Base-by-base conservation (phyloP, 352 stramenopile species). In the Blastocystis sp. region DNA sequence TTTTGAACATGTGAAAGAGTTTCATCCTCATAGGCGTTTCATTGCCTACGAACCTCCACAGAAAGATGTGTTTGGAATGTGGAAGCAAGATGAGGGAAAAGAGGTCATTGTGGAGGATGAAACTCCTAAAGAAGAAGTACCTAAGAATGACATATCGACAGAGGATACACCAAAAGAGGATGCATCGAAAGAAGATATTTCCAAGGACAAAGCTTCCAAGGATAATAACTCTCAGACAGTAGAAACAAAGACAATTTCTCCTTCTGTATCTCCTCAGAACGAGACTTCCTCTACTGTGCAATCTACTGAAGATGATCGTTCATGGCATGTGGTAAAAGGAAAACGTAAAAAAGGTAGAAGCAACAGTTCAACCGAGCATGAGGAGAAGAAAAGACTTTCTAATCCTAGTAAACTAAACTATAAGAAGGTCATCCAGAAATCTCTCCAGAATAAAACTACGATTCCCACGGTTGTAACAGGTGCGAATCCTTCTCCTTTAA, bases 31-130 rank as follows among this genome's bases (percentile, higher is more conserved):
- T 68, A 47, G 26, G 6, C 50, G 13, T 4, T 84, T 66, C 29
- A 15, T 84, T 34, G 73, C 73, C 34, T 84, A 68, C 41, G 73
- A 66, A 29, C 73, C 73, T 20, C 73, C 73, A 20, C 73, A 84
- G 50, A 43, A 63, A 26, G 73, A 84, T 29, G 73, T 84, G 73
- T 84, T 84, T 29, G 73, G 73, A 9, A 84, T 68, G 9, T 45
- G 59, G 50, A 34, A 45, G 7, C 43, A 84, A 8, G 47, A 34
- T 9, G 29, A 64, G 54, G 73, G 73, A 39, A 63, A 45, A 29
- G 47, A 64, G 73, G 73, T 84, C 8, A 39, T 45, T n/a, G 41
- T 47, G 8, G 39, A 64, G 45, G 70, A 80, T 39, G 50, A 64
- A 13, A 62, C 20, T 26, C 1, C 26, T 8, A 11, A 55, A 39